A percentile compares a stretch with the other conserved stretches of the same genome.
phyloP scores from a whole-genome alignment of 2,329 filamentous ascomycete species.

The Trichoderma lentiforme region DNA sequence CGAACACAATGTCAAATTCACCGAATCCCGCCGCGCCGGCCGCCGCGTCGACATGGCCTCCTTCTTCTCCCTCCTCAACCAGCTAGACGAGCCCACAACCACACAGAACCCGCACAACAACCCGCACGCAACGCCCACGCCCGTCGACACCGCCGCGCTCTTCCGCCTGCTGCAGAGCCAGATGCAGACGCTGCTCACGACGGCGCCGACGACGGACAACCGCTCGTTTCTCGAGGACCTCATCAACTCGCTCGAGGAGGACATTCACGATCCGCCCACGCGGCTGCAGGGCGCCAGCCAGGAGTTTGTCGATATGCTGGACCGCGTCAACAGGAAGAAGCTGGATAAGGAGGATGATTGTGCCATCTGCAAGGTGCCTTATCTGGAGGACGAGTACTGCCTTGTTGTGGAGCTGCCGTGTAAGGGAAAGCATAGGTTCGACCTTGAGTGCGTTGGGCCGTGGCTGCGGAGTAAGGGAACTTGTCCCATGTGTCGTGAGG shows the following conservation, averaged over 20 bases:
- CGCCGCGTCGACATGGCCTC: slow-evolving; percentile 63
- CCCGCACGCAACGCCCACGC: slow-evolving; percentile 57
- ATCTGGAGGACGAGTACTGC: slow-evolving; percentile 59
- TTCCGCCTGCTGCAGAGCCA: slow-evolving; percentile 59
- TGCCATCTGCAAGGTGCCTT: slow-evolving; percentile 61
- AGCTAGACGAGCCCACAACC: slow-evolving; percentile 42
- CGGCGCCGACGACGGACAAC: slow-evolving; percentile 49
- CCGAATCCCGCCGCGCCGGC: slow-evolving; percentile 37
- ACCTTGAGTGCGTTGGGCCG: slow-evolving; percentile 65
- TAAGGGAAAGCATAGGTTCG: slow-evolving; percentile 55
- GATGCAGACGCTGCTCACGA: slow-evolving; percentile 48
- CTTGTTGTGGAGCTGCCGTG: slow-evolving; percentile 64
- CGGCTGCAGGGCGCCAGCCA: slow-evolving; percentile 55
- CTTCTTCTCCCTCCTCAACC: slow-evolving; percentile 57
- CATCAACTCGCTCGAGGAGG: slow-evolving; percentile 44
- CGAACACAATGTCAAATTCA: slow-evolving; percentile 59
- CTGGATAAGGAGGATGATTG: slow-evolving; percentile 53
- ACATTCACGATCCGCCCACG: slow-evolving; percentile 52
- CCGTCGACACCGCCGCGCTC: slow-evolving; percentile 54
- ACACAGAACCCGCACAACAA: slow-evolving; percentile 43
- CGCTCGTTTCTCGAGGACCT: slow-evolving; percentile 49
- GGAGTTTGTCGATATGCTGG: slow-evolving; percentile 57
- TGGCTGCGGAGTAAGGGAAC: slow-evolving; percentile 63
- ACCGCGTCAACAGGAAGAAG: slow-evolving; percentile 52
- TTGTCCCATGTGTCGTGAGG: slow-evolving; percentile 61